A percentile compares a stretch with the other conserved stretches of the same genome.
These are phyloP conservation scores for Solidago caesia DNA, from an alignment of 129 eudicot species.

Conservation along the genomic window DNA sequence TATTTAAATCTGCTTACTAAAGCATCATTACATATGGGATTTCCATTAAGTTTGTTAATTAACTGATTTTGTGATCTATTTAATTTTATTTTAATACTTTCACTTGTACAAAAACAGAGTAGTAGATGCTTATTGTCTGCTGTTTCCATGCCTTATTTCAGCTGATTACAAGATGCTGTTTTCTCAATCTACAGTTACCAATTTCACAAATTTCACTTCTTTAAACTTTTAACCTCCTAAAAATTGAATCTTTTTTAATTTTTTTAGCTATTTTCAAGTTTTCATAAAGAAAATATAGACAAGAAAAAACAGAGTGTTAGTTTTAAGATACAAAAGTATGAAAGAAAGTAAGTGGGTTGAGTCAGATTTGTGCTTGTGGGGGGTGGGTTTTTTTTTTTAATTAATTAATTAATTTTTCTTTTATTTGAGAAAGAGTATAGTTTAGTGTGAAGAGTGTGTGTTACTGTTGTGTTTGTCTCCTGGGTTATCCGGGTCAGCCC, in stretches of 20 bases:
- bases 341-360: conserved; percentile 33
- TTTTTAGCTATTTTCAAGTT: conserved; percentile 15
- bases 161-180: conserved; percentile 92
- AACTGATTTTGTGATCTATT: conserved; percentile 32
- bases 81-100: conserved; percentile 33
- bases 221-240: neutral
- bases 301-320: conserved; percentile 35
- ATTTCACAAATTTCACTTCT: conserved; percentile 23
- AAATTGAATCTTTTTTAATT: neutral
- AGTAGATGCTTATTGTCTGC: conserved; percentile 93
- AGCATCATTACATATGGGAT: conserved; percentile 50
- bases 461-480: conserved; percentile 85
- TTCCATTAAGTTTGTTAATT: conserved; percentile 23
- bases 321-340: conserved; percentile 25
- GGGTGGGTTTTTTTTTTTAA: conserved; percentile 9
- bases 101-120: conserved; percentile 32
- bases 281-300: conserved; percentile 26
- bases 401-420: conserved; percentile 1
- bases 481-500: conserved; percentile 71
- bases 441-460: conserved; percentile 56
- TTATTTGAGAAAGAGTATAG: conserved; percentile 34
- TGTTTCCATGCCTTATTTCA: conserved; percentile 63
- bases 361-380: conserved; percentile 60
- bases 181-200: conserved; percentile 43
- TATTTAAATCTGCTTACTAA: conserved; percentile 13